Base-by-base conservation (phyloP, 164 flowering plant species). In the Kalanchoe fedtschenkoi region DNA sequence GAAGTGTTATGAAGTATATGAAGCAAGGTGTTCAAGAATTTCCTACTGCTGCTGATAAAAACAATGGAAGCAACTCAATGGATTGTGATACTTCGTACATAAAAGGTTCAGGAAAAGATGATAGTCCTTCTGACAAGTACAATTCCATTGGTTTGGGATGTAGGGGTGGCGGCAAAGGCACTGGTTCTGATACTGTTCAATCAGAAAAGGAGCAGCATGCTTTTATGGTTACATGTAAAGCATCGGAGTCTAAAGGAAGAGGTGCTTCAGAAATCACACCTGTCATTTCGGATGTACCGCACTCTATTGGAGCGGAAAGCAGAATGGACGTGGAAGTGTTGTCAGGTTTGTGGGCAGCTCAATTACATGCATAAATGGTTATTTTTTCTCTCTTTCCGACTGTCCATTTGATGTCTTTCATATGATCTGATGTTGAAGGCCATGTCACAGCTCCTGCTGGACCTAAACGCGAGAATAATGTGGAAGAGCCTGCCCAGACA, bases 361-460 rank as follows among this genome's bases (percentile, higher is more conserved):
- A 21, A 21, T 47, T 22, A 9, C 22, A 10, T 5, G 11, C 22
- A 9, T 22, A 22, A 4, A 22, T 22, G 10, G 26, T 47, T 3
- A 26, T 21, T 21, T 2, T 51, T 51, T 26, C 24, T 2, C 14
- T 51, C 39, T 37, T 37, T 9, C 39, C 28, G 7, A 4, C 26
- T 26, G 3, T 51, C 3, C 32, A 26, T 51, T 51, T 17, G 1
- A 29, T 22, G 14, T 22, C 17, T 51, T 51, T 1, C 21, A 11
- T 26, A 24, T 51, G 30, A 26, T 2, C 28, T 51, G 17, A 51
- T 24, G 11, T 24, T 26, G 17, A 26, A 51, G 32, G 6, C 15
- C 56, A 26, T 51, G 17, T 26, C 56, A 51, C 33, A 51, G 56
- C 56, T 51, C 56, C 28, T 51, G 11, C 56, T 51, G 15, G 56